Percentiles rank a stretch among this genome's conserved stretches.
phyloP scores from a whole-genome alignment of 768 basidiomycete species.

The Psilocybe cyanescens region DNA sequence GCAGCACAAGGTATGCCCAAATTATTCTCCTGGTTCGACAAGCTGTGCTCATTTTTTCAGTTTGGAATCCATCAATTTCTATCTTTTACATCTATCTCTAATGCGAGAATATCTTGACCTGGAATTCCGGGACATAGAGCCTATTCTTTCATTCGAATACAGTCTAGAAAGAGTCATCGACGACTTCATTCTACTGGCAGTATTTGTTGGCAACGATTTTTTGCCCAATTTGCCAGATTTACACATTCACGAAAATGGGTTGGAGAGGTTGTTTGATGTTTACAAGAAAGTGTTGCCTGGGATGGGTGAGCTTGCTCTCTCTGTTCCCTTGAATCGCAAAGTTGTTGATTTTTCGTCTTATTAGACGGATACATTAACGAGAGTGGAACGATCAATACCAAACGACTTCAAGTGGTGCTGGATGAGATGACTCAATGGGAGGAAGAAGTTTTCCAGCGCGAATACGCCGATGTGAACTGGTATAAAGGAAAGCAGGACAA shows the following conservation, averaged over 20 bases:
- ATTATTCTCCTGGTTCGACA: slow-evolving; percentile 16
- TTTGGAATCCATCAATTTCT: slow-evolving; percentile 87
- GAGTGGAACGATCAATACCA: slow-evolving; percentile 77
- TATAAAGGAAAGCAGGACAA: slow-evolving; percentile 91
- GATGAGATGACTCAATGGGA: slow-evolving; percentile 91
- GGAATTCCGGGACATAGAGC: slow-evolving; percentile 82
- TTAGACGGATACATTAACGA: slow-evolving; percentile 94
- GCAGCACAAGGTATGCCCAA: slow-evolving; percentile 46
- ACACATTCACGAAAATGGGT: slow-evolving; percentile 96
- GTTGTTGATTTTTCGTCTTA: neutral
- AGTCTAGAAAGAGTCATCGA: slow-evolving; percentile 94
- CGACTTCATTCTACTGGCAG: slow-evolving; percentile 95
- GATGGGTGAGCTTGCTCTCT: slow-evolving; percentile 46
- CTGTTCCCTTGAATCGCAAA: neutral
- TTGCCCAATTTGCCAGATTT: slow-evolving; percentile 94
- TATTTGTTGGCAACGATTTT: slow-evolving; percentile 98
- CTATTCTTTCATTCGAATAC: slow-evolving; percentile 76
- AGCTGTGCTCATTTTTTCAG: slow-evolving; percentile 28
- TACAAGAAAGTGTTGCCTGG: slow-evolving; percentile 92
- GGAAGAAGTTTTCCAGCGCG: slow-evolving; percentile 88
- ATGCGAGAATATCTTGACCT: slow-evolving; percentile 97
- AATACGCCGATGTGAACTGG: slow-evolving; percentile 90
- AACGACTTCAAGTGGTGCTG: slow-evolving; percentile 82
- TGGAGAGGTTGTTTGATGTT: slow-evolving; percentile 92
- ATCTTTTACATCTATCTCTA: slow-evolving; percentile 90